phyloP scores from a whole-genome alignment of 129 eudicot species.

The Rutidosis leptorrhynchoides region DNA sequence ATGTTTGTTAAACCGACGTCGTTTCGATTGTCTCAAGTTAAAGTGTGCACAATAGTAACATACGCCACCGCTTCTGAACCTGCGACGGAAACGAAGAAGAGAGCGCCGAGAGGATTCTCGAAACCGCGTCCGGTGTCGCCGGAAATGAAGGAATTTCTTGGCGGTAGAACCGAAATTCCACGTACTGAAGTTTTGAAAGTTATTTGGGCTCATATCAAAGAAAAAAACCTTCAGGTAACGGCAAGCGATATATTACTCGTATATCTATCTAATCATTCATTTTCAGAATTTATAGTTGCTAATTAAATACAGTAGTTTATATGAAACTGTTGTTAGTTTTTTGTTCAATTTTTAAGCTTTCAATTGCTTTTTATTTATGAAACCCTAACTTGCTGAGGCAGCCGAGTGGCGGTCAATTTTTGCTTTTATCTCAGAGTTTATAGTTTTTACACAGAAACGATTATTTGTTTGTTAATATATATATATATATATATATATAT shows the following conservation, averaged over 20 bases:
- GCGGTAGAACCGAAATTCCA: constrained; percentile 36
- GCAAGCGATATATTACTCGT: not conserved
- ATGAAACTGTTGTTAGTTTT: not conserved
- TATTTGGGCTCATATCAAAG: constrained; percentile 42
- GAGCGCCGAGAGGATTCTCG: constrained; percentile 39
- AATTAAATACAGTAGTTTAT: not conserved
- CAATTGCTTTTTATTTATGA: not conserved
- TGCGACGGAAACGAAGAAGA: constrained; percentile 32
- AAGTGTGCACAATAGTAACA: constrained; percentile 13
- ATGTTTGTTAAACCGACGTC: constrained; percentile 2
- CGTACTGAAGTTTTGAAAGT: constrained; percentile 40
- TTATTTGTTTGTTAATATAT: too few relatives aligned
- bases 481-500: not conserved
- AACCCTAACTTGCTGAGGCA: constrained; percentile 14
- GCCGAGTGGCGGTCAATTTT: not conserved
- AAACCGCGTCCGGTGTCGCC: constrained; percentile 42
- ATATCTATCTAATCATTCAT: not conserved
- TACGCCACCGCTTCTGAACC: constrained; percentile 37
- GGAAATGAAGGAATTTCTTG: constrained; percentile 42
- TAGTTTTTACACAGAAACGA: not conserved
- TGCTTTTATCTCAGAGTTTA: not conserved
- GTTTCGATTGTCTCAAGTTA: not conserved
- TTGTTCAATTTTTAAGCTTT: not conserved
- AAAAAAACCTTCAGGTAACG: constrained; percentile 35
- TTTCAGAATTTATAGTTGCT: not conserved